These are phyloP conservation scores for Typha latifolia DNA, from an alignment of 176 grass and related monocot genomes.

Conservation along the genomic window DNA sequence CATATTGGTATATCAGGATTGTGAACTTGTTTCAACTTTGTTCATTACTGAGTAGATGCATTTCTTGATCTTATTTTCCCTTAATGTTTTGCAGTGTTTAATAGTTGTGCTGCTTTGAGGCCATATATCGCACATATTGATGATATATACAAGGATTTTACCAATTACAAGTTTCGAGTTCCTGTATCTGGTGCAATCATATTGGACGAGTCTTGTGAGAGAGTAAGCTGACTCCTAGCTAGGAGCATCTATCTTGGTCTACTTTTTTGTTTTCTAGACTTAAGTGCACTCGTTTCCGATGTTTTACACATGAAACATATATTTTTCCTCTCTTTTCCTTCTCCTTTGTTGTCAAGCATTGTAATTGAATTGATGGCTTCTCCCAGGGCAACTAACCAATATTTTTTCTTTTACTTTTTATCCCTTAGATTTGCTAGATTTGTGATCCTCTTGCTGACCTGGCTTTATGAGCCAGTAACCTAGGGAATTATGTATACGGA, in stretches of 20 bases:
- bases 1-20: no score
- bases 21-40: no score
- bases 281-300: no score
- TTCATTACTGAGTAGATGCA: no score
- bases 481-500: not conserved
- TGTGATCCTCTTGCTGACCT: not conserved
- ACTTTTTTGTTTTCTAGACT: no score
- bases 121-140: slow-evolving; percentile 88
- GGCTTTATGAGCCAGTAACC: no score
- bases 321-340: no score
- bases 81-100: slow-evolving; percentile 54
- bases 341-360: no score
- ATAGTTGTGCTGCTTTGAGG: slow-evolving; percentile 78
- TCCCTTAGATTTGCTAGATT: not conserved
- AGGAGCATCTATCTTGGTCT: not conserved
- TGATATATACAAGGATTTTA: slow-evolving; percentile 93
- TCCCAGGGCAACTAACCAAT: no score
- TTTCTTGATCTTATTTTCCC: not conserved
- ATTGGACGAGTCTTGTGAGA: slow-evolving; percentile 80
- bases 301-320: no score
- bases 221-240: slow-evolving; percentile 33
- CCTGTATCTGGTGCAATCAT: slow-evolving; percentile 90
- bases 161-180: slow-evolving; percentile 82
- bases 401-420: no score
- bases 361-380: no score